phyloP scores from a whole-genome alignment of 2,329 filamentous ascomycete genomes.

The Neopestalotiopsis rosae region DNA sequence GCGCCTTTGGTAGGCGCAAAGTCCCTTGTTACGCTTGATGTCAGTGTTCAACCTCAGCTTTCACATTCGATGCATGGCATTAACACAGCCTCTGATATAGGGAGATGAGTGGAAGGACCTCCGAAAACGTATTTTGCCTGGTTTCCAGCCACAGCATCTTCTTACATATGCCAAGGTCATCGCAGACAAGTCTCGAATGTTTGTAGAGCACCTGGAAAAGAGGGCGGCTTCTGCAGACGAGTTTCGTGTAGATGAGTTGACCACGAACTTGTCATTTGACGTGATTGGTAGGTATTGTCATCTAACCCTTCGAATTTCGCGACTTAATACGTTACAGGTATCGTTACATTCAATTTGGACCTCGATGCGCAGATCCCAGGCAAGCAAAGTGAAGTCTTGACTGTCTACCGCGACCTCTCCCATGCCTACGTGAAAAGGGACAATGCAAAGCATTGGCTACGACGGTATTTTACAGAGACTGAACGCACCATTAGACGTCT shows the following conservation, averaged over 20 bases:
- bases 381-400: constrained; percentile 12
- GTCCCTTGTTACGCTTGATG: constrained; percentile 15
- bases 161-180: constrained; percentile 22
- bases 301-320: not conserved
- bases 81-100: not conserved
- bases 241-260: constrained; percentile 19
- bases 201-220: constrained; percentile 22
- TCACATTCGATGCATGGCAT: too few species aligned
- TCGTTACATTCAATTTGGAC: constrained; percentile 16
- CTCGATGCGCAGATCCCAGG: constrained; percentile 17
- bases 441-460: constrained; percentile 7
- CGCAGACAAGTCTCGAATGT: constrained; percentile 22
- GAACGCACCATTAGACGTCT: constrained; percentile 11
- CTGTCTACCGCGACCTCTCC: constrained; percentile 8
- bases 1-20: constrained; percentile 10
- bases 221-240: constrained; percentile 16
- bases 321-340: constrained; percentile 8
- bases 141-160: constrained; percentile 23
- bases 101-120: constrained; percentile 18
- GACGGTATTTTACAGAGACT: constrained; percentile 13
- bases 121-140: constrained; percentile 15
- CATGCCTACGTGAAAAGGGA: constrained; percentile 12
- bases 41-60: not conserved
- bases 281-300: constrained; percentile 20
- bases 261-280: constrained; percentile 24